Evolutionary conservation across 1,139 yeast species (phyloP).

Genomic region (Diutina rugosa): DNA sequence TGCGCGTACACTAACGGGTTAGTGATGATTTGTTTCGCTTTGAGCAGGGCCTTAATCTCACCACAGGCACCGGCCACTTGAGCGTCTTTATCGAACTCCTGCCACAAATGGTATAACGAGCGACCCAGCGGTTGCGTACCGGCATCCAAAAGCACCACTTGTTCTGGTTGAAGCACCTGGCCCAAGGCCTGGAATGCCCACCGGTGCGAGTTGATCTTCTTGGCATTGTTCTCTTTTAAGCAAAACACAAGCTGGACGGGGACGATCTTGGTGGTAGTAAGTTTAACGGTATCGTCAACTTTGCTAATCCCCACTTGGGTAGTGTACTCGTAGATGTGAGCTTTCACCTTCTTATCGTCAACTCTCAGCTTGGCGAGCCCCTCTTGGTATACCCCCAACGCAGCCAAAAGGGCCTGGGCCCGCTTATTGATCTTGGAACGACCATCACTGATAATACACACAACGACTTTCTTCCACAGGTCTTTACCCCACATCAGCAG

Average conservation of each 20-base stretch:
- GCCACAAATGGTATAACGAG: conserved; percentile 66
- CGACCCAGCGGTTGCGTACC: conserved; percentile 68
- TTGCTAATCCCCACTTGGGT: conserved; percentile 62
- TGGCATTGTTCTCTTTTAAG: conserved; percentile 60
- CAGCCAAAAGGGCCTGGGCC: conserved; percentile 51
- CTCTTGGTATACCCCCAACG: conserved; percentile 69
- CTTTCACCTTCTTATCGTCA: conserved; percentile 53
- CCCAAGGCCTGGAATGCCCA: conserved; percentile 81
- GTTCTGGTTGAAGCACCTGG: conserved; percentile 55
- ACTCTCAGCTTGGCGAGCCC: conserved; percentile 73
- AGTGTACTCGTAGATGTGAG: conserved; percentile 73
- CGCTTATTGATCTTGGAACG: conserved; percentile 55
- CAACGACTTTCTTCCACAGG: conserved; percentile 71
- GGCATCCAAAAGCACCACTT: conserved; percentile 63
- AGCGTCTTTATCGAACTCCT: conserved; percentile 51
- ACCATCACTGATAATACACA: conserved; percentile 68
- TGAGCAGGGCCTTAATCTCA: conserved; percentile 60
- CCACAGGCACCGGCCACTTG: conserved; percentile 84
- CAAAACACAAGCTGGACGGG: conserved; percentile 73
- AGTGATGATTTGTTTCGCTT: conserved; percentile 34
- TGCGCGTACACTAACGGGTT: conserved; percentile 80
- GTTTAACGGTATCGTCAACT: conserved; percentile 37
- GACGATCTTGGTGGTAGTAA: conserved; percentile 43
- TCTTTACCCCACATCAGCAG: conserved; percentile 61
- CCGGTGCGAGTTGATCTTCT: conserved; percentile 71